Percentiles rank a stretch among this genome's conserved stretches.
These are phyloP conservation scores for Globisporangium takayamanum DNA, from an alignment of 352 stramenopile genomes.

Conservation along the genomic window DNA sequence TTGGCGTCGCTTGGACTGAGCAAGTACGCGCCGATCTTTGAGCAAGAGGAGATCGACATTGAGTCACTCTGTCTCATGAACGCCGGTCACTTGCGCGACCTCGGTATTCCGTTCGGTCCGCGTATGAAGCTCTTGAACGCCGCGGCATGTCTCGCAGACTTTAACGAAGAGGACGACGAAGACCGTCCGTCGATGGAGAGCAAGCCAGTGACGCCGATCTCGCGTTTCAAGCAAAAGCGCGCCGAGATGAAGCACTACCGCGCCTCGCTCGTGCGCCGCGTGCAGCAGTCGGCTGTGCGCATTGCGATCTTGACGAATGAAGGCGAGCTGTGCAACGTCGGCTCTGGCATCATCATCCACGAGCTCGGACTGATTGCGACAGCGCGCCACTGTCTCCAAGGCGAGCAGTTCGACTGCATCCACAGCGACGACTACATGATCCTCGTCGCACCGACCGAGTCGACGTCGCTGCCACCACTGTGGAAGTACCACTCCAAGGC, in stretches of 20 bases:
- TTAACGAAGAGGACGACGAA: conserved; percentile 76
- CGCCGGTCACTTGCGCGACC: conserved; percentile 69
- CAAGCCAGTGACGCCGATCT: conserved; percentile 60
- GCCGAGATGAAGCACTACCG: conserved; percentile 85
- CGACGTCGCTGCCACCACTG: conserved; percentile 62
- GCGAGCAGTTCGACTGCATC: conserved; percentile 84
- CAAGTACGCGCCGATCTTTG: conserved; percentile 83
- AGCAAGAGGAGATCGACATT: conserved; percentile 87
- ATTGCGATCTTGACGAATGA: conserved; percentile 84
- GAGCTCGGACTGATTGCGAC: conserved; percentile 75
- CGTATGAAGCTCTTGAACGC: conserved; percentile 84
- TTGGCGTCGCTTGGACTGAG: conserved; percentile 67
- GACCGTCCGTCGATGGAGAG: conserved; percentile 61
- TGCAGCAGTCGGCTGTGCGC: conserved; percentile 81
- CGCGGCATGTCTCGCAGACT: conserved; percentile 73
- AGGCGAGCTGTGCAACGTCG: conserved; percentile 80
- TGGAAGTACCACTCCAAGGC: conserved; percentile 83
- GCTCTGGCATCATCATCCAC: conserved; percentile 83
- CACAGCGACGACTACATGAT: conserved; percentile 88
- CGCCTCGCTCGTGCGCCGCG: conserved; percentile 73
- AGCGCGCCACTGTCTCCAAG: conserved; percentile 70
- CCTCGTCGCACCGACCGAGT: conserved; percentile 76
- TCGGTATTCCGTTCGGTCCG: conserved; percentile 78
- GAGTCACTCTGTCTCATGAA: conserved; percentile 86
- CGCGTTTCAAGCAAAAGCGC: conserved; percentile 71